Evolutionary conservation across 1,284 basidiomycete genomes (phyloP).

Genomic region (Microbotryum saponariae): DNA sequence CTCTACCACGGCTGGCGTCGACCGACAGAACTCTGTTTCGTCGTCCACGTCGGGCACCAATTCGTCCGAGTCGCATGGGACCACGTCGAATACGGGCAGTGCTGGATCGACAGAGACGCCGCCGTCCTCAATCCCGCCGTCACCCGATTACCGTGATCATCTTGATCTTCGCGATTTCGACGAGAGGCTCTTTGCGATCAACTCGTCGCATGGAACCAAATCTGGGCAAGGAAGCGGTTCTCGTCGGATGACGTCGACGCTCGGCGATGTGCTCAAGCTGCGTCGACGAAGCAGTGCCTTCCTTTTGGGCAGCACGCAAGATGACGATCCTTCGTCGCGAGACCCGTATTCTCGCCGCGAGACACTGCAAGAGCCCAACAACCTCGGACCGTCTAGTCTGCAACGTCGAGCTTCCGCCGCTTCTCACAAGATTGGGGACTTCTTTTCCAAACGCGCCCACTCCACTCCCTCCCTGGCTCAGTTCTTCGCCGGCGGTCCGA

Average conservation of each 20-base stretch:
- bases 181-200: too few relatives aligned
- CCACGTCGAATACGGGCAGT: background rate
- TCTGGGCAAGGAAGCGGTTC: too few relatives aligned
- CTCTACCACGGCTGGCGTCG: slow-evolving; percentile 12
- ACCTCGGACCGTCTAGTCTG: background rate
- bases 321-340: background rate
- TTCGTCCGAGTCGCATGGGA: slow-evolving; percentile 15
- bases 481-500: background rate
- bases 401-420: slow-evolving; percentile 7
- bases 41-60: slow-evolving; percentile 20
- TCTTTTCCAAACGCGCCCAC: slow-evolving; percentile 9
- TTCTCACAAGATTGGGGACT: background rate
- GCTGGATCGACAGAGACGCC: slow-evolving; percentile 20
- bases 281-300: background rate
- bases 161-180: slow-evolving; percentile 14
- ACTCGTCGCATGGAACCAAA: too few relatives aligned
- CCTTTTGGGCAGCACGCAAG: background rate
- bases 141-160: slow-evolving; percentile 14
- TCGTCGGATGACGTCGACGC: background rate
- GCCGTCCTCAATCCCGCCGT: slow-evolving; percentile 27
- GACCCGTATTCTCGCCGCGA: background rate
- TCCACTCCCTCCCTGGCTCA: slow-evolving; percentile 3
- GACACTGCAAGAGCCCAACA: slow-evolving; percentile 1
- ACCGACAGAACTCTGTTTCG: slow-evolving; percentile 31
- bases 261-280: background rate